phyloP scores from a whole-genome alignment of 83 land plant genomes.

The Thuja plicata region DNA sequence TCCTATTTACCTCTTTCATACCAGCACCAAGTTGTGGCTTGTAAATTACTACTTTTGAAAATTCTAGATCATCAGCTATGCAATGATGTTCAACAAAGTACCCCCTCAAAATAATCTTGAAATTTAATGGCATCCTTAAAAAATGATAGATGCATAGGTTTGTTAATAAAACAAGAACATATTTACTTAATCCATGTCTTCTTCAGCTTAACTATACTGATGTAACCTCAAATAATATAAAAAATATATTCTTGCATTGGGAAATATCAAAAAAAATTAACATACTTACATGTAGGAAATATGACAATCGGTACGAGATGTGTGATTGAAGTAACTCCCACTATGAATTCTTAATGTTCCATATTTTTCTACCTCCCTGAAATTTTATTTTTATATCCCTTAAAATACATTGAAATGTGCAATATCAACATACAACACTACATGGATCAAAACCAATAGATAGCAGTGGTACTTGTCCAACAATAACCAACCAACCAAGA shows the following conservation, averaged over 20 bases:
- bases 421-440: not conserved
- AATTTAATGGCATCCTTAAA: slow-evolving; percentile 63
- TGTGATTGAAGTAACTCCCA: slow-evolving; percentile 47
- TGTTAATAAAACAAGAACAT: slow-evolving; percentile 28
- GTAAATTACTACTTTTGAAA: slow-evolving; percentile 53
- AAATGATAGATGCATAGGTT: slow-evolving; percentile 90
- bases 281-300: slow-evolving; percentile 58
- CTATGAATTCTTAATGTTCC: slow-evolving; percentile 14
- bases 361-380: slow-evolving; percentile 55
- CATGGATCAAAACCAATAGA: slow-evolving; percentile 8
- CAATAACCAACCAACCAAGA: not conserved
- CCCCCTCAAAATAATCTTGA: slow-evolving; percentile 78
- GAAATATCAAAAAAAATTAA: not conserved
- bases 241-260: not conserved
- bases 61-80: slow-evolving; percentile 68
- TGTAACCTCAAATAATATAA: not conserved
- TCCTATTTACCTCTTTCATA: slow-evolving; percentile 37
- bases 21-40: slow-evolving; percentile 57
- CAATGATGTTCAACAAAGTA: slow-evolving; percentile 68
- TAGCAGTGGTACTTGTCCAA: not conserved
- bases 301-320: slow-evolving; percentile 56
- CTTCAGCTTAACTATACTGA: not conserved
- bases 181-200: not conserved
- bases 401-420: not conserved
- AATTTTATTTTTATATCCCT: slow-evolving; percentile 70